phyloP scores from a whole-genome alignment of 805 yeast genomes.

The Kuraishia floccosa region DNA sequence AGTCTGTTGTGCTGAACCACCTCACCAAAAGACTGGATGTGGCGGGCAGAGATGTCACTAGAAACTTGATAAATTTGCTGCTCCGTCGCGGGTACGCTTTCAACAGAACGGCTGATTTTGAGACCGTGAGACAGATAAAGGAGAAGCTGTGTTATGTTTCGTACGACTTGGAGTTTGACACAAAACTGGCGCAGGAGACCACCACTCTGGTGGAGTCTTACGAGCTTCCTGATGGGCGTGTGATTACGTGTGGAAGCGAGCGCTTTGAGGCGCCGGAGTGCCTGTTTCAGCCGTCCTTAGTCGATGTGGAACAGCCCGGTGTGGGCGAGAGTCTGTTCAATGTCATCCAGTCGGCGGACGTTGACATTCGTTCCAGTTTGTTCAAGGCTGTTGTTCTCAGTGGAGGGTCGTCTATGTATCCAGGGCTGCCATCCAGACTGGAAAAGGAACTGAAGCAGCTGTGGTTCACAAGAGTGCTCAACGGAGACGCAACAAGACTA shows the following conservation, averaged over 20 bases:
- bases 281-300: slow-evolving; percentile 89
- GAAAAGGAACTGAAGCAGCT: slow-evolving; percentile 94
- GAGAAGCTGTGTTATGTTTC: slow-evolving; percentile 94
- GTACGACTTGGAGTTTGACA: slow-evolving; percentile 85
- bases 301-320: slow-evolving; percentile 95
- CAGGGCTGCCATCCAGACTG: slow-evolving; percentile 91
- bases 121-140: slow-evolving; percentile 95
- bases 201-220: slow-evolving; percentile 85
- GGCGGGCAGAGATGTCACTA: slow-evolving; percentile 98
- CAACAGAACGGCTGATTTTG: slow-evolving; percentile 97
- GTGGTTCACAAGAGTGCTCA: slow-evolving; percentile 84
- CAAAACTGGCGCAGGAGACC: slow-evolving; percentile 84
- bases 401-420: slow-evolving; percentile 98
- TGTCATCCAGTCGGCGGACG: slow-evolving; percentile 89
- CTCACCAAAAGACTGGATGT: slow-evolving; percentile 87
- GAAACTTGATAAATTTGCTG: slow-evolving; percentile 81
- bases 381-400: slow-evolving; percentile 89
- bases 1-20: slow-evolving; percentile 92
- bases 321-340: slow-evolving; percentile 88
- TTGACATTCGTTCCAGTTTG: slow-evolving; percentile 81
- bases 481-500: slow-evolving; percentile 77
- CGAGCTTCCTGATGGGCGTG: slow-evolving; percentile 95
- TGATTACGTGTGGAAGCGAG: slow-evolving; percentile 88
- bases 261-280: slow-evolving; percentile 97
- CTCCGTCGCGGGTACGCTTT: slow-evolving; percentile 96